Evolutionary conservation across 768 basidiomycete species (phyloP).

Genomic region (Trametes gibbosa): DNA sequence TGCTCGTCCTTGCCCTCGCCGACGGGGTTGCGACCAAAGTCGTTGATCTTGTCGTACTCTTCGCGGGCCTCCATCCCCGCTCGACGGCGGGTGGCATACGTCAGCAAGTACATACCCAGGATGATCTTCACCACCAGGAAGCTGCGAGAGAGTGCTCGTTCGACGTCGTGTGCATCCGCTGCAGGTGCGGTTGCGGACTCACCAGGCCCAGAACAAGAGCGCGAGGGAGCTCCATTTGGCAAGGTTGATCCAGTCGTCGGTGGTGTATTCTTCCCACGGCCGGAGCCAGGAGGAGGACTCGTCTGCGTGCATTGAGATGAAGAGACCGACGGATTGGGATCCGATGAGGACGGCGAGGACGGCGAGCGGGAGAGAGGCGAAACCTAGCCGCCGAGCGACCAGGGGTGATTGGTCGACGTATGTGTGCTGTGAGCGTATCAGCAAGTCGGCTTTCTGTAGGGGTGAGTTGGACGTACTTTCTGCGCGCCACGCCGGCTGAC

Average conservation of each 20-base stretch:
- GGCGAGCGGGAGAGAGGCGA: constrained; percentile 88
- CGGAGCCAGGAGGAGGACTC: constrained; percentile 43
- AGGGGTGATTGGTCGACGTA: constrained; percentile 96
- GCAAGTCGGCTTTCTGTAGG: background rate
- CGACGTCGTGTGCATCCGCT: no score
- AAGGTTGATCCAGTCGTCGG: constrained; percentile 49
- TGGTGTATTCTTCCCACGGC: constrained; percentile 38
- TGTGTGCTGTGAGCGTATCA: constrained; percentile 54
- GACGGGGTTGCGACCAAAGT: constrained; percentile 87
- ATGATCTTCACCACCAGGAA: constrained; percentile 87
- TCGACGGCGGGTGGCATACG: constrained; percentile 73
- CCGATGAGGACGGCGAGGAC: constrained; percentile 78
- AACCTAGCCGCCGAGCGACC: constrained; percentile 90
- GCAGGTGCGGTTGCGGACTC: constrained; percentile 23
- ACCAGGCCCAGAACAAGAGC: constrained; percentile 84
- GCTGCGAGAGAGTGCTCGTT: constrained; percentile 36
- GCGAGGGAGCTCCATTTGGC: constrained; percentile 66
- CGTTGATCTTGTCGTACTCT: constrained; percentile 73
- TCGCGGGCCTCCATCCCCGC: constrained; percentile 77
- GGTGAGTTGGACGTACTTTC: constrained; percentile 48
- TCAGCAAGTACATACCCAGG: constrained; percentile 84
- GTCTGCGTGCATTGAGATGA: constrained; percentile 44
- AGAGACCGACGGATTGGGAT: constrained; percentile 62
- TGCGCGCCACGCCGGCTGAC: constrained; percentile 64
- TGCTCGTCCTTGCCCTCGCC: constrained; percentile 88